These are phyloP conservation scores for Amphirosellinia nigrospora DNA, from an alignment of 495 filamentous ascomycete species.

Conservation along the genomic window DNA sequence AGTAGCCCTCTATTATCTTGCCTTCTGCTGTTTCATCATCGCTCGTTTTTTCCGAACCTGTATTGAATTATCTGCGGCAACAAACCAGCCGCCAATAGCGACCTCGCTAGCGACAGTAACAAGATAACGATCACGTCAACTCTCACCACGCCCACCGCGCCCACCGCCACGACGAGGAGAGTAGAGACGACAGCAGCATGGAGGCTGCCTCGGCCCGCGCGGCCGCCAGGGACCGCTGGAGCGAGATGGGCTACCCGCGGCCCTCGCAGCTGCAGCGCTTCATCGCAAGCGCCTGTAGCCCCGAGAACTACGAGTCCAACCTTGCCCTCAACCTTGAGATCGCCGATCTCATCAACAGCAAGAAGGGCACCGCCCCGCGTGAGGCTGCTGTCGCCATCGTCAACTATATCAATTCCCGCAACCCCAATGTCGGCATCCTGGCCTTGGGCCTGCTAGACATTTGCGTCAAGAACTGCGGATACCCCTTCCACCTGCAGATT, in stretches of 20 bases:
- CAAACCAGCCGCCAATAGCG: not conserved
- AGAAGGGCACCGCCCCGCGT: constrained; percentile 96
- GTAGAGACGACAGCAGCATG: constrained; percentile 52
- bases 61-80: not conserved
- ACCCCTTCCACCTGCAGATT: constrained; percentile 98
- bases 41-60: not conserved
- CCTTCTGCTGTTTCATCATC: not conserved
- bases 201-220: constrained; percentile 95
- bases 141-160: not conserved
- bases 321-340: constrained; percentile 97
- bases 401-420: constrained; percentile 92
- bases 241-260: constrained; percentile 76
- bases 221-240: constrained; percentile 94
- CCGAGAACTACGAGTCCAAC: constrained; percentile 96
- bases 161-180: not conserved
- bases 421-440: constrained; percentile 90
- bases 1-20: not conserved
- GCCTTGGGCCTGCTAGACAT: constrained; percentile 95
- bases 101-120: not conserved
- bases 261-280: constrained; percentile 90
- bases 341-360: constrained; percentile 92
- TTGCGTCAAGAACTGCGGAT: constrained; percentile 99
- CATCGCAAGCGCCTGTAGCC: constrained; percentile 93
- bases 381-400: constrained; percentile 96
- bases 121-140: not conserved